Percentiles rank a stretch among this genome's conserved stretches.
phyloP scores from a whole-genome alignment of 2,329 filamentous ascomycete genomes.

The Penicillium sp. region DNA sequence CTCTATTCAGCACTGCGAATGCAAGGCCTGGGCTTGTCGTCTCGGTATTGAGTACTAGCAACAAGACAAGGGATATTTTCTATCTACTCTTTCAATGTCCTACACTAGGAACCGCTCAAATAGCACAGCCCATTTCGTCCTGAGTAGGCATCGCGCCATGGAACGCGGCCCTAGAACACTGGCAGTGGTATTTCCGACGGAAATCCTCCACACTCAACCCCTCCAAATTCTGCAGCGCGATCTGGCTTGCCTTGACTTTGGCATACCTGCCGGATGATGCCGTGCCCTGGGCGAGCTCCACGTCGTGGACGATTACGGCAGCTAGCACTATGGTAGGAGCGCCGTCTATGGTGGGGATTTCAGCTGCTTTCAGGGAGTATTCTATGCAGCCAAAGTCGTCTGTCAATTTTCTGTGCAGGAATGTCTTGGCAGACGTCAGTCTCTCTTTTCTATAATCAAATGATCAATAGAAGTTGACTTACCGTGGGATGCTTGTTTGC shows the following conservation, averaged over 20 bases:
- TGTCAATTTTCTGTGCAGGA: conserved; percentile 61
- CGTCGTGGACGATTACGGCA: conserved; percentile 71
- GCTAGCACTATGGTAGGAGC: conserved; percentile 55
- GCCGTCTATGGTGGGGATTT: conserved; percentile 46
- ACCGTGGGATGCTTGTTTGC: conserved; percentile 78
- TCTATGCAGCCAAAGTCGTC: conserved; percentile 63
- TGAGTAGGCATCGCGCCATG: not conserved
- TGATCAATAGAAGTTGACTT: conserved; percentile 16
- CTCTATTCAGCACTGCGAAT: too few relatives aligned
- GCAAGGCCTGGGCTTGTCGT: not conserved
- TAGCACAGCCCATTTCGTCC: conserved; percentile 23
- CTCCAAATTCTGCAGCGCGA: conserved; percentile 41
- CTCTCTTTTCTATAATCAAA: not conserved
- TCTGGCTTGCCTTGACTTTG: conserved; percentile 54
- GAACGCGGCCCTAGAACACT: conserved; percentile 47
- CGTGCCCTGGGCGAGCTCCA: conserved; percentile 59
- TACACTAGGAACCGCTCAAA: conserved; percentile 17
- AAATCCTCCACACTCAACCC: conserved; percentile 57
- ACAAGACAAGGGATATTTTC: not conserved
- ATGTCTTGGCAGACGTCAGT: conserved; percentile 47
- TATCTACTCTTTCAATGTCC: not conserved
- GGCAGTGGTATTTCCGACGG: conserved; percentile 57
- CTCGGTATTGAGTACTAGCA: not conserved
- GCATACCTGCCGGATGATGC: conserved; percentile 68
- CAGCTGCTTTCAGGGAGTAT: conserved; percentile 47